Base-by-base conservation (phyloP, 2,329 filamentous ascomycete species). In the Endoconidiophora polonica region DNA sequence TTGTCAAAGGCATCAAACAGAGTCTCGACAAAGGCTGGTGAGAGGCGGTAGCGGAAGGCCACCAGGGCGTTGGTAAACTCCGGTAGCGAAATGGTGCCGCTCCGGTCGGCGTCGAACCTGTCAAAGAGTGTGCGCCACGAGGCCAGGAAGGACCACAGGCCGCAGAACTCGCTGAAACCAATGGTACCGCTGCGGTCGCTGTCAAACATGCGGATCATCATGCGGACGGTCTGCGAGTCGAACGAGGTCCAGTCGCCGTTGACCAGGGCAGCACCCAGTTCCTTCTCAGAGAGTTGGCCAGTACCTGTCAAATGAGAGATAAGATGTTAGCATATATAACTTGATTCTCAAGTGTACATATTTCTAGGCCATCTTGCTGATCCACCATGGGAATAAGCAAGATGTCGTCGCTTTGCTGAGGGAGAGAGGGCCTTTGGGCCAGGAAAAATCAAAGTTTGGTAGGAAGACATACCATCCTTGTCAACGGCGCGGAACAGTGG, bases 201-300 rank as follows among this genome's bases (percentile, higher is more conserved):
- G 67, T 96, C 90, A 67, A 98, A 98, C 91, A 98, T 96, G 61
- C 88, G 83, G 57, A 98, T 95, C 88, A 98, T 95, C 86, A 96
- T 94, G 60, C 83, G 83, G 56, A 96, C 88, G 1, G 91, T 98
- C 59, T 94, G 84, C 3, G 80, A 74, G 65, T 98, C 88, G 63
- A 98, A 98, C 3, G 86, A 77, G 1, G 86, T 86, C 77, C 86
- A 95, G 71, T 98, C 91, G 50, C 88, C 90, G 62, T 98, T 98
- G 53, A 96, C 88, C 4, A 98, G 78, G 18, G 91, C 91, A 1
- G 84, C 81, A 7, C 85, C 82, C 40, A 98, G 79, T 65, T 96
- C 90, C 47, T 73, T 73, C 65, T 94, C 88, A 2, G 83, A 87
- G 44, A 98, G 74, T 56, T 87, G 79, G 18, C 90, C 88, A 47